phyloP scores from a whole-genome alignment of 1,284 basidiomycete species.

The Sporisorium iseilematis-ciliati region DNA sequence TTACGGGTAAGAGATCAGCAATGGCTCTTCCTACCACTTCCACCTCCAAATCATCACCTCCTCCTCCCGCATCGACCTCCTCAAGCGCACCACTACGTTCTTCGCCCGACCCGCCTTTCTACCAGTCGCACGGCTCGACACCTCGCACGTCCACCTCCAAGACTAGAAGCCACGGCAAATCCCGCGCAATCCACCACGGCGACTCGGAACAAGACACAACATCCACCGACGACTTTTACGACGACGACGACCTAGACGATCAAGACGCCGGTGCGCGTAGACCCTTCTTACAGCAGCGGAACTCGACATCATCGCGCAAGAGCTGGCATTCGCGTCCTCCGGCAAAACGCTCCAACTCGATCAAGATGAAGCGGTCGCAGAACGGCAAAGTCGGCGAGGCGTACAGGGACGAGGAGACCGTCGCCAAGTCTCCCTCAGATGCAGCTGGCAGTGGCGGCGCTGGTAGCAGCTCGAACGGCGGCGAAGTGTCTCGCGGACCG shows the following conservation, averaged over 20 bases:
- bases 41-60: slow-evolving; percentile 8
- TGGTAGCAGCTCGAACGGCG: neutral
- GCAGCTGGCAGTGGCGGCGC: neutral
- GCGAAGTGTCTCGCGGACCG: slow-evolving; percentile 9
- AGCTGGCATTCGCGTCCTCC: slow-evolving; percentile 14
- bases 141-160: slow-evolving; percentile 33
- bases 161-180: slow-evolving; percentile 17
- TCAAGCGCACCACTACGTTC: slow-evolving; percentile 27
- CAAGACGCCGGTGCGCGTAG: slow-evolving; percentile 18
- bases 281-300: slow-evolving; percentile 20
- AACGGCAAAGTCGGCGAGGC: slow-evolving; percentile 11
- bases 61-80: slow-evolving; percentile 4
- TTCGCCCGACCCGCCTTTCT: slow-evolving; percentile 26
- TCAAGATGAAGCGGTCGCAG: slow-evolving; percentile 46
- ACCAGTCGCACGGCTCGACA: slow-evolving; percentile 41
- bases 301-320: slow-evolving; percentile 16
- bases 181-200: slow-evolving; percentile 6
- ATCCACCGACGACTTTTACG: slow-evolving; percentile 36
- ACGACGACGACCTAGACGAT: slow-evolving; percentile 22
- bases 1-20: slow-evolving; percentile 1
- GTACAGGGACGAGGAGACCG: slow-evolving; percentile 26
- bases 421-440: slow-evolving; percentile 10
- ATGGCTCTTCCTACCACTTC: slow-evolving; percentile 25
- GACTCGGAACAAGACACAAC: slow-evolving; percentile 26
- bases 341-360: slow-evolving; percentile 30